Conservation (phyloP, 2,329 filamentous ascomycete species). For the Chaetoscypha palmicola region DNA sequence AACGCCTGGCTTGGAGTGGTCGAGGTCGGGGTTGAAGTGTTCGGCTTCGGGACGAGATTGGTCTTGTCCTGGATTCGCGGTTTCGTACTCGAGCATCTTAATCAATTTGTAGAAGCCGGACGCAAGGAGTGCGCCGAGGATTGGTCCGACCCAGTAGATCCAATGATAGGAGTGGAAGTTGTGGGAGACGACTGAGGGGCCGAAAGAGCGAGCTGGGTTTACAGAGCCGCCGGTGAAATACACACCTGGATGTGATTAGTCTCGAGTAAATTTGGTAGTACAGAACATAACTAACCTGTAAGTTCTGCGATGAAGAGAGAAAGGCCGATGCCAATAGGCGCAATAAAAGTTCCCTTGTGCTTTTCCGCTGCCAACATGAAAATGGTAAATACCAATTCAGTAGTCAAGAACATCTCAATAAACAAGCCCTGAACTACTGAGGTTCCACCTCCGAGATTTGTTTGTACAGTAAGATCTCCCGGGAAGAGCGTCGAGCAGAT, state of each 20-base stretch:
- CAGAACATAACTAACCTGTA: slow-evolving; percentile 8
- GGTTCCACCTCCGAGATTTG: slow-evolving; percentile 35
- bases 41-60: slow-evolving; percentile 13
- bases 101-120: slow-evolving; percentile 42
- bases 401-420: slow-evolving; percentile 42
- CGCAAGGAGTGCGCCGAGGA: slow-evolving; percentile 42
- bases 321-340: slow-evolving; percentile 41
- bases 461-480: slow-evolving; percentile 37
- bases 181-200: slow-evolving; percentile 39
- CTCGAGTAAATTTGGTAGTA: background rate
- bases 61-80: slow-evolving; percentile 34
- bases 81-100: slow-evolving; percentile 45
- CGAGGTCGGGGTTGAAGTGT: slow-evolving; percentile 17
- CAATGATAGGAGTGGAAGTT: slow-evolving; percentile 39
- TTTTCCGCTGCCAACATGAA: slow-evolving; percentile 46
- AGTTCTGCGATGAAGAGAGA: slow-evolving; percentile 41
- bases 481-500: slow-evolving; percentile 37
- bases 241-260: slow-evolving; percentile 31
- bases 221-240: slow-evolving; percentile 43
- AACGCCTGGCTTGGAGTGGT: slow-evolving; percentile 7
- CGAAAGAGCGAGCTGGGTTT: slow-evolving; percentile 42
- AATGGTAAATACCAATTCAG: slow-evolving; percentile 42
- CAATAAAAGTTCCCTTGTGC: slow-evolving; percentile 41
- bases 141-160: slow-evolving; percentile 45
- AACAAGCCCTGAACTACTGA: slow-evolving; percentile 40